Evolutionary conservation across 257 asterid species (phyloP), one percentile per base, ranked within the genome.

Genomic region (Anisodus tanguticus): DNA sequence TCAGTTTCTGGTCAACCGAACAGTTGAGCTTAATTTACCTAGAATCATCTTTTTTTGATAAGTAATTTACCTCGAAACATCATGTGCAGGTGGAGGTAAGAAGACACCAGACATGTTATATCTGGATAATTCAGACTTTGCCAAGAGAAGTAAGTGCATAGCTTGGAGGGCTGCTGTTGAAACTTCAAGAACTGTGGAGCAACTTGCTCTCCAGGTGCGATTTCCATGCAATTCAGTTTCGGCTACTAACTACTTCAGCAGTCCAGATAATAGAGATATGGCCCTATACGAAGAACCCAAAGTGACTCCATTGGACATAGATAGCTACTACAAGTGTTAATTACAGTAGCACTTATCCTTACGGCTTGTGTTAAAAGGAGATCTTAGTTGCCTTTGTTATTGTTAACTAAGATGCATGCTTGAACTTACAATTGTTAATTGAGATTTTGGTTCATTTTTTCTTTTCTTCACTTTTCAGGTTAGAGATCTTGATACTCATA

Each of bases 81-180:
- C 54, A 71, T 80, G 81, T 89, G 84, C 88, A 97, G 99, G 95
- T 86, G 99, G 99, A 81, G 85, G 92, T 71, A 92, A 86, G 93
- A 97, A 92, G 93, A 91, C 95, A 90, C 94, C 92, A 41, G 95
- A 89, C 88, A 83, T 94, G 64, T 87, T 91, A 57, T 97, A 97
- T 89, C 94, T 97, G 31, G 99, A 97, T 8, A 90, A 85, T 88
- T 94, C 97, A 79, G 99, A 93, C 82, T 88, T 89, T 85, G 93
- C 96, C 77, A 95, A 93, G 90, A 90, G 98, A 90, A 93, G 93
- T 80, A 93, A 91, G 89, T 87, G 82, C 85, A 90, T 87, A 86
- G 90, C 93, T 83, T 97, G 99, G 99, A 90, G 95, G 90, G 98
- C 98, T 85, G 95, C 94, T 41, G 98, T 97, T 81, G 99, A 95